phyloP scores from a whole-genome alignment of 208 protist species.

The Angomonas ambiguus region DNA sequence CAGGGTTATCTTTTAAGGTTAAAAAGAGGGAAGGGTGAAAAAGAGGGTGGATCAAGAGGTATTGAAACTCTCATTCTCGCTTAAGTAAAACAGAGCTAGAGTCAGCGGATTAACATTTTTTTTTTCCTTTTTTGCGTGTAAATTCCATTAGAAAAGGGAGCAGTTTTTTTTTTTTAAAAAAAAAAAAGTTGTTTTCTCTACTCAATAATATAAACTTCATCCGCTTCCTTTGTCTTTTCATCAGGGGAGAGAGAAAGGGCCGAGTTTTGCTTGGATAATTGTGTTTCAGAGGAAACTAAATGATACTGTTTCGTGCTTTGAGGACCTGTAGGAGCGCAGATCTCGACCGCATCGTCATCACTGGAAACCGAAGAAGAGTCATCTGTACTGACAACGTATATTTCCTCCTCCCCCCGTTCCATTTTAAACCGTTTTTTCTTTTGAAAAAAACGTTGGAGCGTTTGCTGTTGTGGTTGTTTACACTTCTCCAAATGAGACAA shows the following conservation, averaged over 20 bases:
- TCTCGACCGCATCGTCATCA: not conserved
- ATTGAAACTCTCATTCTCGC: too few relatives aligned
- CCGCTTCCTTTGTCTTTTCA: conserved; percentile 8
- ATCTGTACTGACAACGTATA: not conserved
- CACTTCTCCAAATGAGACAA: not conserved
- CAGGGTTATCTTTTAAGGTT: too few relatives aligned
- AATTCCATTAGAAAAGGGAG: too few relatives aligned
- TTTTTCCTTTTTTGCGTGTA: not conserved
- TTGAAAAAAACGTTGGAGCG: conserved; percentile 4
- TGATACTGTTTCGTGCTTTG: not conserved
- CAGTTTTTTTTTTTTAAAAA: not conserved
- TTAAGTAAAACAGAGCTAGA: too few relatives aligned
- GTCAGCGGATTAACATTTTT: too few relatives aligned
- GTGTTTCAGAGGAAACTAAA: not conserved
- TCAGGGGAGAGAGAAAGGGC: not conserved
- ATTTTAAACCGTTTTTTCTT: not conserved
- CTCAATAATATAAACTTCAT: conserved; percentile 26
- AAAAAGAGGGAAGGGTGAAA: too few relatives aligned
- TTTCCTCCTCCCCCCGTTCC: not conserved
- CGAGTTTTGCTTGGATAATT: not conserved
- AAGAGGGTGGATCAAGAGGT: too few relatives aligned
- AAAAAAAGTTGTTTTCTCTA: conserved; percentile 13
- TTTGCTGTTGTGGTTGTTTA: not conserved
- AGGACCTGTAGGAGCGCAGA: not conserved
- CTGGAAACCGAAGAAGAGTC: not conserved